Evolutionary conservation across 169 alveolate genomes (phyloP), one percentile per base, ranked within the genome.

Genomic region (Plasmodium billcollinsi): DNA sequence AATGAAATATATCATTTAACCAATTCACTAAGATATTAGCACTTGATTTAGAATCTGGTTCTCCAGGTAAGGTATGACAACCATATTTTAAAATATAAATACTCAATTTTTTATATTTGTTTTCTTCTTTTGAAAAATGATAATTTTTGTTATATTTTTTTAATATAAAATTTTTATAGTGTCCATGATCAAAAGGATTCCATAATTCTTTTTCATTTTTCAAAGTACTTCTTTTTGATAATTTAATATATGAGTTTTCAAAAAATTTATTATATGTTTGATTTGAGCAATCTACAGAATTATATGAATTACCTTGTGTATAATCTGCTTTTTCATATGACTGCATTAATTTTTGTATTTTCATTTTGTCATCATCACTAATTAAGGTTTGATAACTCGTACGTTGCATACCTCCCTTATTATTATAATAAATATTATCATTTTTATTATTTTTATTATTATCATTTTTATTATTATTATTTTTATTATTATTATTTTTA

Each of bases 51-150:
- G 71, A 49, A 18, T 76, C 11, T 11, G 89, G 89, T 54, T 76
- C 89, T 26, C 74, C 76, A 14, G 89, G 89, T 49, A 76, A 59
- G 21, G 89, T 65, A 15, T 76, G 89, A 58, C 66, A 65, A 18
- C 89, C 89, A 45, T 76, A 76, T 12, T 65, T 76, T 39, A 76
- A 76, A 76, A 76, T 76, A 56, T 76, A 76, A 12, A 65, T 72
- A 29, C 58, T 63, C 18, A 76, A 15, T 11, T 76, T 76, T 69
- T 76, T 76, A 26, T 43, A 74, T 49, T 74, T 21, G 11, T 58
- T 52, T 18, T 74, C 45, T 24, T 50, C 74, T 7, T 11, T 29
- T 47, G 18, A 26, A 26, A 18, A 47, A 14, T 11, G 15, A 15
- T 43, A 45, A 65, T 9, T 29, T 21, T 4, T 65, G 15, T 14